phyloP scores from a whole-genome alignment of 2,329 filamentous ascomycete species.

The Pseudodiploospora longispora region DNA sequence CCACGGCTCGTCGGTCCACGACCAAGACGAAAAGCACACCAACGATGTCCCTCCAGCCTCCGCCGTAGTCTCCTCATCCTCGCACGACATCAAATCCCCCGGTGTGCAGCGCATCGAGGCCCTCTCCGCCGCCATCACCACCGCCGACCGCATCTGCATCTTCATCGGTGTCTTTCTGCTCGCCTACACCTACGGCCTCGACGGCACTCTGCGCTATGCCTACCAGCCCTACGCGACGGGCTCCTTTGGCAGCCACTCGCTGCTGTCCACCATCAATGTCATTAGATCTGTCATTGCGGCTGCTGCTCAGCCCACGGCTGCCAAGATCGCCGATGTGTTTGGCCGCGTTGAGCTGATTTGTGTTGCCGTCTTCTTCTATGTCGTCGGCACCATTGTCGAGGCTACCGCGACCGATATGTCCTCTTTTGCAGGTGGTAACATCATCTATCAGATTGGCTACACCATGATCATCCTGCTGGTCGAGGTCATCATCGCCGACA shows the following conservation, averaged over 20 bases:
- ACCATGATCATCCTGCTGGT: conserved; percentile 53
- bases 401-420: conserved; percentile 39
- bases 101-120: conserved; percentile 55
- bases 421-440: conserved; percentile 47
- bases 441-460: conserved; percentile 57
- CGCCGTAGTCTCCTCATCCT: too few relatives aligned
- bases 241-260: conserved; percentile 42
- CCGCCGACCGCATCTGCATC: conserved; percentile 44
- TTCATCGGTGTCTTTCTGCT: conserved; percentile 55
- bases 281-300: conserved; percentile 51
- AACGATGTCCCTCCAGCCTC: background rate
- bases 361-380: conserved; percentile 54
- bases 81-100: conserved; percentile 29
- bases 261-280: conserved; percentile 50
- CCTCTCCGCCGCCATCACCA: conserved; percentile 43
- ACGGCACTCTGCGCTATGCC: conserved; percentile 46
- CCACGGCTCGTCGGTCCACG: background rate
- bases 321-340: conserved; percentile 55
- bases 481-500: conserved; percentile 56
- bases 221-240: conserved; percentile 49
- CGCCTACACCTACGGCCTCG: conserved; percentile 56
- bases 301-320: conserved; percentile 48
- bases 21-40: conserved; percentile 4
- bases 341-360: conserved; percentile 51
- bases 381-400: conserved; percentile 49